Percentiles rank a stretch among this genome's conserved stretches.
Evolutionary conservation across 2,329 filamentous ascomycete genomes (phyloP).

Genomic region (Lasiodiplodia hormozganensis): DNA sequence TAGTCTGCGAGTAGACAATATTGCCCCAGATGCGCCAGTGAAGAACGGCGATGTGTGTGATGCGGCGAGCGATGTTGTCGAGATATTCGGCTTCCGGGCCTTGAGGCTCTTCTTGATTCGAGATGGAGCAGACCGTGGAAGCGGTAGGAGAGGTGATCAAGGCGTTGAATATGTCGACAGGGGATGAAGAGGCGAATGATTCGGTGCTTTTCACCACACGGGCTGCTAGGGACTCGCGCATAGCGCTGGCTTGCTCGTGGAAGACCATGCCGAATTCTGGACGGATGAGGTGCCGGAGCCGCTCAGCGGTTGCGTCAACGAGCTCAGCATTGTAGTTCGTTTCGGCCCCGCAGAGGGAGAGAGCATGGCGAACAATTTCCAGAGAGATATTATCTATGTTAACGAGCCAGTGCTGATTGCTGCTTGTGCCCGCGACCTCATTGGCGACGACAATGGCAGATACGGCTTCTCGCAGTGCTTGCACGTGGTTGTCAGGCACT

Average conservation of each 20-base stretch:
- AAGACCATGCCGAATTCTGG: constrained; percentile 35
- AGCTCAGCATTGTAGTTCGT: constrained; percentile 42
- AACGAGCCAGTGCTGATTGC: constrained; percentile 47
- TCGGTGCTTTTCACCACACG: constrained; percentile 39
- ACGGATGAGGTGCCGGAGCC: constrained; percentile 44
- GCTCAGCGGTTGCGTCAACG: constrained; percentile 43
- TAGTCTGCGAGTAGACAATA: constrained; percentile 67
- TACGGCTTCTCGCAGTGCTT: constrained; percentile 43
- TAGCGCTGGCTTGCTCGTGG: constrained; percentile 41
- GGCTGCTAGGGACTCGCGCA: constrained; percentile 38
- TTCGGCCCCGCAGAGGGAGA: constrained; percentile 41
- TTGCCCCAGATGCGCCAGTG: constrained; percentile 91
- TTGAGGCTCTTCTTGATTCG: not conserved
- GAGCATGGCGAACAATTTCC: constrained; percentile 54
- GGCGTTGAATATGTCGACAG: constrained; percentile 53
- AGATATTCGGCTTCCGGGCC: constrained; percentile 46
- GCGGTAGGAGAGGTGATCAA: constrained; percentile 40
- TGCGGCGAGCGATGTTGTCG: constrained; percentile 74
- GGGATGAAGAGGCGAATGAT: constrained; percentile 45
- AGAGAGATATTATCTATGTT: constrained; percentile 53
- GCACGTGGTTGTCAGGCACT: constrained; percentile 33
- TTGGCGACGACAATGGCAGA: constrained; percentile 47
- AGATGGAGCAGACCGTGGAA: not conserved
- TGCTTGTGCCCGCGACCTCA: constrained; percentile 31
- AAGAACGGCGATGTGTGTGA: constrained; percentile 82